These are phyloP conservation scores for Glycyrrhiza uralensis DNA, from an alignment of 306 rosid genomes.

Conservation along the genomic window DNA sequence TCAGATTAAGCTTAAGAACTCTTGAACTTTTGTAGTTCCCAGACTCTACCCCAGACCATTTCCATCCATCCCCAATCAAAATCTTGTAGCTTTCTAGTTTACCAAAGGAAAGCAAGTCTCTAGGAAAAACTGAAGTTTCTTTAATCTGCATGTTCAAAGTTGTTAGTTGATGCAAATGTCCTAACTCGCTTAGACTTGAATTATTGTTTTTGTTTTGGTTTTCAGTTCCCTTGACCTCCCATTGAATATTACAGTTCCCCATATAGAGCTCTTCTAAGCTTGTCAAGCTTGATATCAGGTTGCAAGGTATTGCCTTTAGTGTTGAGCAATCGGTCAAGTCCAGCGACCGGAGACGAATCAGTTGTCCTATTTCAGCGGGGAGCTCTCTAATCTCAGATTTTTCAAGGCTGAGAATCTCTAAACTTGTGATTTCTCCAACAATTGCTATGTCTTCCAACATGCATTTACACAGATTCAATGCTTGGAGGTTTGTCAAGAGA, in stretches of 20 bases:
- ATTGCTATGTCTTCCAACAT: constrained; percentile 29
- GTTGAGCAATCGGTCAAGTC: constrained; percentile 35
- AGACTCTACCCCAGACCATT: constrained; percentile 10
- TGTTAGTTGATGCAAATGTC: constrained; percentile 23
- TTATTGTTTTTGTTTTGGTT: not conserved
- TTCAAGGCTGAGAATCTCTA: constrained; percentile 34
- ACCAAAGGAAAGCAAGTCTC: constrained; percentile 19
- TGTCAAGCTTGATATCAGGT: constrained; percentile 22
- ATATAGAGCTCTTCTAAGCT: constrained; percentile 39
- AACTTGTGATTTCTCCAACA: constrained; percentile 23
- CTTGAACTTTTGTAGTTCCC: not conserved
- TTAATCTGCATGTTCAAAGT: constrained; percentile 21
- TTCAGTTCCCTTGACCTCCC: constrained; percentile 24
- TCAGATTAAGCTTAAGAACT: constrained; percentile 26
- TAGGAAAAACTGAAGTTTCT: constrained; percentile 24
- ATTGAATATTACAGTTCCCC: constrained; percentile 22
- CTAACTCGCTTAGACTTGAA: constrained; percentile 35
- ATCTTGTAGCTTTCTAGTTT: constrained; percentile 30
- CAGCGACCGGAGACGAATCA: constrained; percentile 23
- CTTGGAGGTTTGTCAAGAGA: constrained; percentile 30
- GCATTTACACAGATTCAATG: constrained; percentile 31
- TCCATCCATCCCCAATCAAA: constrained; percentile 30
- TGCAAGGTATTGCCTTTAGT: constrained; percentile 19
- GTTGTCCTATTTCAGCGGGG: constrained; percentile 24
- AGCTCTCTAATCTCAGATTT: constrained; percentile 29